These are phyloP conservation scores for Begonia fuchsioides DNA, from an alignment of 306 rosid species.

Conservation along the genomic window DNA sequence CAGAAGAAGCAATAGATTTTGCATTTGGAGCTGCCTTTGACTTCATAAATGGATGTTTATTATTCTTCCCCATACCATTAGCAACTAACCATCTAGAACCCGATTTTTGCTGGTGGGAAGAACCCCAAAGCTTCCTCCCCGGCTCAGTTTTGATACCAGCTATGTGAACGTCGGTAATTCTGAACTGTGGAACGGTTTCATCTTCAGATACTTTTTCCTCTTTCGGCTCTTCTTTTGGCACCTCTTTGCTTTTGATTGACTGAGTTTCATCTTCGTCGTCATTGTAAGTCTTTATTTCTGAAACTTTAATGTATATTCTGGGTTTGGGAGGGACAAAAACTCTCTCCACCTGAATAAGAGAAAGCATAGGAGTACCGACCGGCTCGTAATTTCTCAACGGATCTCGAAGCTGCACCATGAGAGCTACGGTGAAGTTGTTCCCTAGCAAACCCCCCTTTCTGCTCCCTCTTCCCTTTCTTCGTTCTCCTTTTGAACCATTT, in stretches of 20 bases:
- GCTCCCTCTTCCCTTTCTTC: constrained; percentile 39
- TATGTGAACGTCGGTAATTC: constrained; percentile 60
- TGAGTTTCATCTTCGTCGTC: constrained; percentile 36
- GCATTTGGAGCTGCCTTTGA: constrained; percentile 28
- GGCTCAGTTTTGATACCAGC: constrained; percentile 55
- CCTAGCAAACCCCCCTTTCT: constrained; percentile 73
- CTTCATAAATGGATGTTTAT: constrained; percentile 44
- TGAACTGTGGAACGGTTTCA: constrained; percentile 52
- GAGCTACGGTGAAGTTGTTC: constrained; percentile 74
- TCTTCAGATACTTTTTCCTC: constrained; percentile 31
- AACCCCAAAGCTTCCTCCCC: constrained; percentile 49
- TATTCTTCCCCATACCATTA: constrained; percentile 72
- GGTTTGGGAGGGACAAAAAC: constrained; percentile 74
- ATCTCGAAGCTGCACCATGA: constrained; percentile 92
- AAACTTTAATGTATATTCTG: constrained; percentile 31
- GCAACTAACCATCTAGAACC: constrained; percentile 95
- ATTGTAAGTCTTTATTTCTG: constrained; percentile 22
- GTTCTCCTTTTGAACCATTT: constrained; percentile 41
- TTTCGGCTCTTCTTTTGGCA: too few species aligned
- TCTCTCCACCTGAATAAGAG: constrained; percentile 85
- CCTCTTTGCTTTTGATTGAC: constrained; percentile 20
- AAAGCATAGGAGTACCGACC: constrained; percentile 83
- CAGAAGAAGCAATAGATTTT: not conserved
- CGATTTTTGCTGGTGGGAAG: constrained; percentile 47
- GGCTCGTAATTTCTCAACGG: constrained; percentile 73